A percentile compares a stretch with the other conserved stretches of the same genome.
Evolutionary conservation across 192 early-diverging fungal genomes (phyloP).

Genomic region (Linnemannia exigua): DNA sequence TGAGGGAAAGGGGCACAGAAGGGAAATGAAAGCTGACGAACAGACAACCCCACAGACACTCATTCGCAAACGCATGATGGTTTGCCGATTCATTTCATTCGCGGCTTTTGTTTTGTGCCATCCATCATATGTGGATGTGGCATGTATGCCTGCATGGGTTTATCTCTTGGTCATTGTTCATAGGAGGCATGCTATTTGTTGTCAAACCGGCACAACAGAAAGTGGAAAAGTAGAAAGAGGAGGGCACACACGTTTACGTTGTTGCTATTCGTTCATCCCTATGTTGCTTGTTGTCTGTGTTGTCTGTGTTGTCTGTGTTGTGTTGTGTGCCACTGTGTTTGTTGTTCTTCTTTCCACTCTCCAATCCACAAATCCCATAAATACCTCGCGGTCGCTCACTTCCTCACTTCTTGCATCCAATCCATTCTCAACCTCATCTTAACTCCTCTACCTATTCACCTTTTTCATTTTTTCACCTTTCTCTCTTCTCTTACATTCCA

Average conservation of each 20-base stretch:
- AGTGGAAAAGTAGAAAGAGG: neutral
- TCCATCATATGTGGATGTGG: neutral
- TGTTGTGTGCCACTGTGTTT: no score
- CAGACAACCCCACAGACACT: neutral
- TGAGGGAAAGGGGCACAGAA: neutral
- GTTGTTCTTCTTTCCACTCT: no score
- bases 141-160: neutral
- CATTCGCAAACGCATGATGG: neutral
- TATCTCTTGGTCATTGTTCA: neutral
- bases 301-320: no score
- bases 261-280: neutral
- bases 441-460: no score
- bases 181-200: neutral
- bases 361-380: no score
- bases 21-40: neutral
- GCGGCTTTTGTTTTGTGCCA: neutral
- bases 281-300: no score
- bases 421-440: no score
- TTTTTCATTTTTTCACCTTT: no score
- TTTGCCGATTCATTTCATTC: conserved; percentile 10
- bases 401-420: no score
- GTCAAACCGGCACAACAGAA: neutral
- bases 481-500: no score
- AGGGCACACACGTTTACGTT: no score
- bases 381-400: no score